Evolutionary conservation across 2,329 filamentous ascomycete species (phyloP).

Genomic region (Chaetomium sp.): DNA sequence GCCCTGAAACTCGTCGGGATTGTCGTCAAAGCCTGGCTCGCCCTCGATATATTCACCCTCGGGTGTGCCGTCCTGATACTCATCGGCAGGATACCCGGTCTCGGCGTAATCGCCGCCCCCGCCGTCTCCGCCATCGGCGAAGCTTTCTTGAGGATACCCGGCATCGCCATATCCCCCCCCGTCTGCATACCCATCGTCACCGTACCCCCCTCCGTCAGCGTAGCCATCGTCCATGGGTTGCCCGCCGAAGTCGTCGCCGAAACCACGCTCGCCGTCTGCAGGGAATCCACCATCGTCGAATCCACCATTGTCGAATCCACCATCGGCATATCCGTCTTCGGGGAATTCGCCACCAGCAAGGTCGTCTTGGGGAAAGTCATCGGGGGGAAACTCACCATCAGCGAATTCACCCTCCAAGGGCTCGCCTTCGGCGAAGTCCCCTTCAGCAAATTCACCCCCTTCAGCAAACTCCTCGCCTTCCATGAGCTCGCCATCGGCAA

Average conservation of each 20-base stretch:
- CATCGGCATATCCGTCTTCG: constrained; percentile 2
- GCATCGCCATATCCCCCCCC: background rate
- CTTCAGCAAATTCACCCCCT: background rate
- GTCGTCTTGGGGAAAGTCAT: background rate
- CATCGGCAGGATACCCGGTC: background rate
- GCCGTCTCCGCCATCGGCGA: background rate
- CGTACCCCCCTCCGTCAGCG: background rate
- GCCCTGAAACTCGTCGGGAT: background rate
- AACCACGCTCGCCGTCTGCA: constrained; percentile 8
- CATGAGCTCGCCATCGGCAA: constrained; percentile 1
- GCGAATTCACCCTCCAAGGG: constrained; percentile 4
- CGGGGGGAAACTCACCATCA: constrained; percentile 12
- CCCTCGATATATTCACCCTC: background rate
- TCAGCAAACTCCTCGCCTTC: constrained; percentile 5
- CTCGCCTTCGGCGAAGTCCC: background rate
- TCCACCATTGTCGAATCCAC: background rate
- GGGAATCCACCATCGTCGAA: constrained; percentile 1
- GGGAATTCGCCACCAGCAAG: constrained; percentile 11
- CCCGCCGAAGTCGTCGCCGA: background rate
- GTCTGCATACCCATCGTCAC: background rate
- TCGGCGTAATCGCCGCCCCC: background rate
- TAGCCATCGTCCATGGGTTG: background rate
- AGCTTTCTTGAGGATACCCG: background rate
- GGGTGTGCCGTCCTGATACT: background rate
- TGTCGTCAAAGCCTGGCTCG: background rate